Percentiles rank a stretch among this genome's conserved stretches.
These are phyloP conservation scores for Botrytis deweyae DNA, from an alignment of 2,329 filamentous ascomycete genomes.

Conservation along the genomic window DNA sequence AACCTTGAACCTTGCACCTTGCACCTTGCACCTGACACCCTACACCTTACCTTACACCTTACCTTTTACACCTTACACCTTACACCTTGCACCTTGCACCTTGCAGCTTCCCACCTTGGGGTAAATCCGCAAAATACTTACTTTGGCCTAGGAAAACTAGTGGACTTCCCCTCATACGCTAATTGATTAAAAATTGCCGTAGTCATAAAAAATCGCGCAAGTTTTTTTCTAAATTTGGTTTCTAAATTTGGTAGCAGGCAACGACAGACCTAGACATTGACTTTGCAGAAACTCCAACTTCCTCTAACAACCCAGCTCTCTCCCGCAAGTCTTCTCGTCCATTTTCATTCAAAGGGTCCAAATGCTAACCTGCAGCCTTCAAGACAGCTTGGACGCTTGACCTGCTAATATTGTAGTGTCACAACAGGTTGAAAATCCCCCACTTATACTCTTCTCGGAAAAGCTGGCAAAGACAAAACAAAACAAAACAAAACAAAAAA, in stretches of 20 bases:
- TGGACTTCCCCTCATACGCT: not conserved
- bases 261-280: not conserved
- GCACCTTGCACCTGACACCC: not conserved
- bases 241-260: not conserved
- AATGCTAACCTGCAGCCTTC: not conserved
- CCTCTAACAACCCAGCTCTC: not conserved
- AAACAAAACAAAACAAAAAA: no score
- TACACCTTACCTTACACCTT: not conserved
- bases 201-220: not conserved
- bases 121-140: not conserved
- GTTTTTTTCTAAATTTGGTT: slow-evolving; percentile 4
- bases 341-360: not conserved
- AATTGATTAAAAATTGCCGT: not conserved
- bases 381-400: not conserved
- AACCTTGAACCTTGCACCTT: not conserved
- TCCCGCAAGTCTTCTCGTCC: not conserved
- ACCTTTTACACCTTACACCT: not conserved
- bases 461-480: not conserved
- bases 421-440: slow-evolving; percentile 18
- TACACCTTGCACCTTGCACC: not conserved
- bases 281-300: not conserved
- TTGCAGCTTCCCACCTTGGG: not conserved
- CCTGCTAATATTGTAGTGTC: slow-evolving; percentile 5
- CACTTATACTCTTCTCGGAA: slow-evolving; percentile 6
- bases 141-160: not conserved